Evolutionary conservation across 116 monocot species (phyloP), one percentile per base, ranked within the genome.

Genomic region (Thalassia testudinum): DNA sequence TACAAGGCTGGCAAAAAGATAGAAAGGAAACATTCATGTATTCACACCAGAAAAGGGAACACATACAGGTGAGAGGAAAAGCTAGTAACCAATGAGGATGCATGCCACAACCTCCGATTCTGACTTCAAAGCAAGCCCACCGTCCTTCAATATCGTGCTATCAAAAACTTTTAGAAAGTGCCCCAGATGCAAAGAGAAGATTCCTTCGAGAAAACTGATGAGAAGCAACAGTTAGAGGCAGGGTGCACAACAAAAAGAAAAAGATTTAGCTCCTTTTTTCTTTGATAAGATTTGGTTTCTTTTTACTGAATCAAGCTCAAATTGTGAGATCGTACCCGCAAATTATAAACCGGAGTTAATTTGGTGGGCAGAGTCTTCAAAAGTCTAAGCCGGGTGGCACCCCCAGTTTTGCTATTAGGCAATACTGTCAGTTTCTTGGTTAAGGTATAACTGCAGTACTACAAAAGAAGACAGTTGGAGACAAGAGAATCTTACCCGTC

Each of bases 131-230:
- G 45, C 15, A 20, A 45, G 19, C 19, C n/a, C n/a, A n/a, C n/a
- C n/a, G n/a, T n/a, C n/a, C n/a, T n/a, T 45, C 45, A 4, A 45
- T 45, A 6, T 45, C 7, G 18, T 45, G 19, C 15, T 5, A 5
- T 13, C 15, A 45, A 7, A 16, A 15, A 42, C 21, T 34, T 61
- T 60, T 75, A 14, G 71, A 76, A 50, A 97, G 73, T 1, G 72
- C 85, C 26, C 97, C 89, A 37, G 89, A 72, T 12, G 85, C 82
- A 71, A 89, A 97, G 26, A 89, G 50, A 52, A 97, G 85, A 71
- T 89, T 97, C 66, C 97, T 79, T 26, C 85, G 62, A 48, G 97
- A 97, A 64, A 97, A 97, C 97, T 97, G 77, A 50, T 15, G 47
- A 27, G 22, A 50, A 65, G 4, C 24, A 61, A 40, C 14, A 1